Evolutionary conservation across 192 early-diverging fungal genomes (phyloP).

Genomic region (Podochytrium sp.): DNA sequence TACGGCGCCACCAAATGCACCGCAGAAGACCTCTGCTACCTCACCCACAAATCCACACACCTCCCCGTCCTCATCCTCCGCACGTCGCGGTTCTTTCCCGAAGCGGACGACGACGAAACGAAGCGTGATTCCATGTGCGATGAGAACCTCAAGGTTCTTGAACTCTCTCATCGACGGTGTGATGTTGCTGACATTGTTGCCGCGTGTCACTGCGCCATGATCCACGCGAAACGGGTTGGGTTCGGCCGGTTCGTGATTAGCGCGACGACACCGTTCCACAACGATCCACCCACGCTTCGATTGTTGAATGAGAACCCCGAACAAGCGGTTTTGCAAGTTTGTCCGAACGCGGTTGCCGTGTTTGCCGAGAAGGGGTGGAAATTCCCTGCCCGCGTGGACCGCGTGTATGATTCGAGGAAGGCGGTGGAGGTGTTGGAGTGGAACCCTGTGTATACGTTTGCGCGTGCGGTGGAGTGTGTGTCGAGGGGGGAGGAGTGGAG

Average conservation of each 20-base stretch:
- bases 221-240: background rate
- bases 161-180: background rate
- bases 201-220: background rate
- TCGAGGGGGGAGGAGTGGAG: background rate
- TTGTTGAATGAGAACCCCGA: background rate
- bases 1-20: constrained; percentile 3
- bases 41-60: background rate
- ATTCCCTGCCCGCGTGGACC: background rate
- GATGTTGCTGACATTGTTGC: constrained; percentile 8
- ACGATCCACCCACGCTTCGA: background rate
- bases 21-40: constrained; percentile 3
- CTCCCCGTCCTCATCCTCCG: constrained; percentile 3
- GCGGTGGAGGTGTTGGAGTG: background rate
- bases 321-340: background rate
- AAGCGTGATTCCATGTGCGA: background rate
- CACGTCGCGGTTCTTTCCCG: constrained; percentile 7
- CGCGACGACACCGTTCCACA: constrained; percentile 2
- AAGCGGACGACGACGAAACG: background rate
- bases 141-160: constrained; percentile 4
- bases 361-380: constrained; percentile 2
- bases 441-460: constrained; percentile 11
- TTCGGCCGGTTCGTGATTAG: background rate
- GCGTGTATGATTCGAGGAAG: constrained; percentile 15
- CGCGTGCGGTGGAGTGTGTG: background rate
- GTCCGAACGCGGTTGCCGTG: background rate